A percentile compares a stretch with the other conserved stretches of the same genome.
phyloP scores from a whole-genome alignment of 495 filamentous ascomycete species.

The Aspergillus coremiiformis region DNA sequence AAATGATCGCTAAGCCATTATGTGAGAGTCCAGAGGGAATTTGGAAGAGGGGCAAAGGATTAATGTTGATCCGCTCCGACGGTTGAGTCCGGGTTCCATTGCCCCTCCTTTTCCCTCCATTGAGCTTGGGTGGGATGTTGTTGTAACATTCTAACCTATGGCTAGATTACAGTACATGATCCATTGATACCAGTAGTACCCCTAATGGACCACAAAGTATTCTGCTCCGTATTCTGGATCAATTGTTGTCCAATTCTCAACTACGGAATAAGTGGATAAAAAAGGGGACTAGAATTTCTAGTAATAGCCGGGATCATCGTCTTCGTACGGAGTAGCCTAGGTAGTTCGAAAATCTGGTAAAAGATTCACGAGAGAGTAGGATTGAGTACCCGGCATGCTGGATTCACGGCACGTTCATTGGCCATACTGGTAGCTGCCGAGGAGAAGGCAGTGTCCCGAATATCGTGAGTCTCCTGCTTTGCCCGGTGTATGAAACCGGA shows the following conservation, averaged over 20 bases:
- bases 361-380: conserved; percentile 32
- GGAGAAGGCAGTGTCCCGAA: conserved; percentile 22
- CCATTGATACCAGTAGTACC: neutral
- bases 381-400: conserved; percentile 17
- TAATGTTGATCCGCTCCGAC: conserved; percentile 11
- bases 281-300: too few species aligned
- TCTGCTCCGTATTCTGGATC: neutral
- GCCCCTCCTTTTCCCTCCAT: conserved; percentile 11
- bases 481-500: conserved; percentile 48
- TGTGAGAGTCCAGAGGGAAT: neutral
- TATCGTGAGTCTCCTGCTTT: conserved; percentile 45
- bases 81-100: neutral
- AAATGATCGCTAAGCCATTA: neutral
- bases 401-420: conserved; percentile 24
- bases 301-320: conserved; percentile 4
- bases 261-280: neutral
- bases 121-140: neutral
- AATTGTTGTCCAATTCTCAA: neutral
- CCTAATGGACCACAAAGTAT: neutral
- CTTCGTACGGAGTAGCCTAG: conserved; percentile 16
- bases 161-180: conserved; percentile 4
- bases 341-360: conserved; percentile 24
- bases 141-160: neutral
- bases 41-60: conserved; percentile 12
- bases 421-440: conserved; percentile 29